Evolutionary conservation across 2,329 filamentous ascomycete species (phyloP).

Genomic region (Cordyceps cateniannulata): DNA sequence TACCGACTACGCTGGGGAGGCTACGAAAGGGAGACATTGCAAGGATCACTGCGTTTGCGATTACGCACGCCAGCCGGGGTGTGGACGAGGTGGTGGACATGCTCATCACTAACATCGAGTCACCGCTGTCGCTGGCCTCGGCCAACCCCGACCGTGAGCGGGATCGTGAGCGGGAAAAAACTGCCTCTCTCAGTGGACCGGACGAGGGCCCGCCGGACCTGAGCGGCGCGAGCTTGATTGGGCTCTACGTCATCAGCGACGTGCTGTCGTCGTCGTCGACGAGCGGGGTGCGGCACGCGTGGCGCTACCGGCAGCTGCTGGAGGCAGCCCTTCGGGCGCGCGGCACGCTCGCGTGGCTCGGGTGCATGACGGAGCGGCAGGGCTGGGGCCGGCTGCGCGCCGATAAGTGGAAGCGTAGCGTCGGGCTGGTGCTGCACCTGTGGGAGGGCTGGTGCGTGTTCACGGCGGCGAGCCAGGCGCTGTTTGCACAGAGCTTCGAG

Average conservation of each 20-base stretch:
- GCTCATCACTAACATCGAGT: conserved; percentile 74
- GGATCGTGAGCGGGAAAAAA: conserved; percentile 30
- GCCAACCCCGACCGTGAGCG: conserved; percentile 55
- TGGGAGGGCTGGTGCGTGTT: conserved; percentile 73
- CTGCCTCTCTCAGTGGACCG: too few relatives aligned
- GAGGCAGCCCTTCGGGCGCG: conserved; percentile 63
- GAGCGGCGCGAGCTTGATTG: conserved; percentile 70
- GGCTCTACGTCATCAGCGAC: conserved; percentile 70
- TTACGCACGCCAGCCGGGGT: conserved; percentile 76
- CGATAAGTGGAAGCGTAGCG: conserved; percentile 78
- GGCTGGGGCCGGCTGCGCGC: conserved; percentile 75
- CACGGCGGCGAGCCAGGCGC: conserved; percentile 64
- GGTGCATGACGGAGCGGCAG: conserved; percentile 62
- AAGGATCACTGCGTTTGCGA: conserved; percentile 79
- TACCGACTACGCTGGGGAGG: conserved; percentile 69
- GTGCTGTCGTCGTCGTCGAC: conserved; percentile 72
- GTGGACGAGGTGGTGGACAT: conserved; percentile 89
- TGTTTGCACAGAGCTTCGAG: conserved; percentile 65
- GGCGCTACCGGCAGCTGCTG: conserved; percentile 78
- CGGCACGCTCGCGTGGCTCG: conserved; percentile 68
- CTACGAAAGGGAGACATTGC: conserved; percentile 82
- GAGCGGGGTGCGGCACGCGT: conserved; percentile 73
- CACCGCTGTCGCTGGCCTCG: conserved; percentile 65
- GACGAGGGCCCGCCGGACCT: conserved; percentile 48
- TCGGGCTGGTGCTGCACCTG: conserved; percentile 60